Evolutionary conservation across 2,329 filamentous ascomycete species (phyloP), one percentile per base, ranked within the genome.

Genomic region (Emergomyces africanus): DNA sequence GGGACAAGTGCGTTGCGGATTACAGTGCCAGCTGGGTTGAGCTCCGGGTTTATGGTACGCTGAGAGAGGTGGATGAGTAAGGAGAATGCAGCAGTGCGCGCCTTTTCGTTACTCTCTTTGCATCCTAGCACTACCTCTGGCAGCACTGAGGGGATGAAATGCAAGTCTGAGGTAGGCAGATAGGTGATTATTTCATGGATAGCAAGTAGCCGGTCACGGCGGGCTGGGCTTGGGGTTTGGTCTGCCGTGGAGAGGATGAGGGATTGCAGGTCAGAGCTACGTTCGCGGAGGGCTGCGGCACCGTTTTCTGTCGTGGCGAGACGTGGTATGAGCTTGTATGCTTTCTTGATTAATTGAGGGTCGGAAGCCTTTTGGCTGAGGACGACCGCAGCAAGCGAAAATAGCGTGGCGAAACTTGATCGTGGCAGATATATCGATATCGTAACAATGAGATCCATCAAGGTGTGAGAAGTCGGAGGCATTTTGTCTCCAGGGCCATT

Each of bases 21-120:
- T 55, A 95, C 89, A 30, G 81, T 79, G 42, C 85, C 85, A 3
- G 72, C 59, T 0, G 75, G 74, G 62, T 77, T 77, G 37, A 67
- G 70, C 58, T 76, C 73, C 1, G 89, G 84, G 61, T 85, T 80
- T 23, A 83, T 82, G 79, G 96, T 90, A 66, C 86, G 88, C 70
- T 90, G 83, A 18, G 90, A 91, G 82, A 97, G 91, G 50, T 88
- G 80, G 25, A 99, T 88, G 14, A 99, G 81, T 18, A 97, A 79
- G 56, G 95, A 89, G 70, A 96, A 99, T 0, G 94, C 92, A 1
- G 87, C 85, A 57, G 89, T 90, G 63, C 94, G 82, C 0, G 94
- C 91, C 69, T 90, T 90, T 73, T 99, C 94, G 69, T 99, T 99
- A 69, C 94, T 90, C 76, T 99, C 94, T 74, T 99, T 99, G 75